A percentile compares a stretch with the other conserved stretches of the same genome.
These are phyloP conservation scores for Cadophora sp. DNA, from an alignment of 2,329 filamentous ascomycete genomes.

Conservation along the genomic window DNA sequence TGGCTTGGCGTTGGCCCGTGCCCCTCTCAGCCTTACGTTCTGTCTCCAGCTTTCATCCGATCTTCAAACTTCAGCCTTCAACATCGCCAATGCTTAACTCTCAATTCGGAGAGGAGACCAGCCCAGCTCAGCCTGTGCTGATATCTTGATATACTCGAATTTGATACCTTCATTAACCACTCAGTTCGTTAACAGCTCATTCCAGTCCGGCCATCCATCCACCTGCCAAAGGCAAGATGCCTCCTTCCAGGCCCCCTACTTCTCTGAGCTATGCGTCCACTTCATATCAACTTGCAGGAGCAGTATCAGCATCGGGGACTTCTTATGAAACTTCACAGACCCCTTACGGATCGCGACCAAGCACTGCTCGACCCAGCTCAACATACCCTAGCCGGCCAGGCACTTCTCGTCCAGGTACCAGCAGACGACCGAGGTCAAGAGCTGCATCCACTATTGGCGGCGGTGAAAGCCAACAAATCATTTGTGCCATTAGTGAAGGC, in stretches of 20 bases:
- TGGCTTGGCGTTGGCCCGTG: constrained; percentile 24
- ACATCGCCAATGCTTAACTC: neutral
- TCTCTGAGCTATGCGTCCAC: constrained; percentile 39
- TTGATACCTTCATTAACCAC: constrained; percentile 32
- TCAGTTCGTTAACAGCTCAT: neutral
- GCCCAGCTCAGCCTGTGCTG: neutral
- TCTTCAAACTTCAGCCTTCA: neutral
- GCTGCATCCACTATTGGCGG: constrained; percentile 47
- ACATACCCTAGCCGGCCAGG: constrained; percentile 16
- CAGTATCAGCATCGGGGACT: constrained; percentile 41
- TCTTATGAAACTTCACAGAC: constrained; percentile 13
- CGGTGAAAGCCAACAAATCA: constrained; percentile 68
- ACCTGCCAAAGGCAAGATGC: neutral
- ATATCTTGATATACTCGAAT: constrained; percentile 1
- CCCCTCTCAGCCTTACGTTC: constrained; percentile 6
- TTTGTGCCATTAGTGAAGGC: constrained; percentile 90
- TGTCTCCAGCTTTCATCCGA: neutral
- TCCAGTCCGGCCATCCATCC: constrained; percentile 9
- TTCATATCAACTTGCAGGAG: constrained; percentile 40
- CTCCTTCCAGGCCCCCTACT: constrained; percentile 35
- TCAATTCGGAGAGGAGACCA: neutral
- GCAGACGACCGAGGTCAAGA: constrained; percentile 37
- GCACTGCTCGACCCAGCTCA: constrained; percentile 38
- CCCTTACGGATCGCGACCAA: constrained; percentile 32
- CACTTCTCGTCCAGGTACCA: constrained; percentile 43